Base-by-base conservation (phyloP, 805 yeast genomes). In the Isabelozyma rhagii region DNA sequence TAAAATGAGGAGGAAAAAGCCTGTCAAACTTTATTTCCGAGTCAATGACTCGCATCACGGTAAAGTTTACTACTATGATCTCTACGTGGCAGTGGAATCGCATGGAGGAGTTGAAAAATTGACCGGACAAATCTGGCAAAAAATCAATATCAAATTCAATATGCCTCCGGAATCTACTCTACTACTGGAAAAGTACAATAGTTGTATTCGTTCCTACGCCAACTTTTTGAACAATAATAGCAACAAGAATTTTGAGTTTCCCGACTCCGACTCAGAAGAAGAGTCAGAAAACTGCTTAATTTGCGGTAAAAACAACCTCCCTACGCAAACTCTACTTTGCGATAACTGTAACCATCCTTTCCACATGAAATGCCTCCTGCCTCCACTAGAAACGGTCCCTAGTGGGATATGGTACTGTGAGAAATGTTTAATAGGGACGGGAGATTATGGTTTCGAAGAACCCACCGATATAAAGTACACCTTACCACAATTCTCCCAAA, bases 361-460 rank as follows among this genome's bases (percentile, higher is more conserved):
- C 64, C 97, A 92, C 64, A 72, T 75, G 67, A 67, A 70, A 39
- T 90, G 96, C 61, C 68, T 90, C n/a, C 67, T 66, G 11, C 86
- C 86, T 2, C 83, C 83, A 1, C 55, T 86, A 21, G 60, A 66
- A 0, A 58, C 59, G 2, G 68, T 84, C 1, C 91, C 92, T 0
- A 61, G 72, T 25, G 80, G 80, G 9, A 78, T 74, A 14, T 92
- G 97, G 96, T 85, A 78, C 60, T 92, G 98, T 64, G 86, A 85
- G 45, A 79, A 79, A 49, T 92, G 98, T 66, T 71, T 92, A n/a
- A 74, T 87, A 11, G 97, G 96, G 0, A 85, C 89, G 40, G 93
- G 94, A 1, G 91, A 84, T 54, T 92, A 89, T 60, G 96, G 96
- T 0, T 92, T 93, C 64, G 92, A 87, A 54, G 94, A 87, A 55